Conservation (phyloP, 352 stramenopile genomes). For the Pythium phragmitis region DNA sequence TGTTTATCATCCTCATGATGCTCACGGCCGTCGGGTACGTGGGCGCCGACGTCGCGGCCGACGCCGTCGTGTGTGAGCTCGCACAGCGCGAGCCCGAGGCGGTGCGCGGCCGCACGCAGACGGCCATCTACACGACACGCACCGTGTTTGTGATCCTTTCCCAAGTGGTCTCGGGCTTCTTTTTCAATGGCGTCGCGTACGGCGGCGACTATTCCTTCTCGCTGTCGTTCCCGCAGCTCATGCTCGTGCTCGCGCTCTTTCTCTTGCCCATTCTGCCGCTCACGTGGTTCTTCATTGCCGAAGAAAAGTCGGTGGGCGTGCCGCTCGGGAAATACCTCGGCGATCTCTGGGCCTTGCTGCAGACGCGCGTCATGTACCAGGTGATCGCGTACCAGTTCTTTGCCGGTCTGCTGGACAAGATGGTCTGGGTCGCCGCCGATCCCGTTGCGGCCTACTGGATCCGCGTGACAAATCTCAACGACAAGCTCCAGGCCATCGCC, state of each 20-base stretch:
- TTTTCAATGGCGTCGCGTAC: constrained; percentile 30
- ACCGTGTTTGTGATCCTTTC: constrained; percentile 28
- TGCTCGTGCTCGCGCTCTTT: constrained; percentile 26
- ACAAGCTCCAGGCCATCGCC: constrained; percentile 25
- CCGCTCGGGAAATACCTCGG: constrained; percentile 24
- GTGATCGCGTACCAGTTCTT: constrained; percentile 18
- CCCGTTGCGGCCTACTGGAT: constrained; percentile 26
- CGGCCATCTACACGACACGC: constrained; percentile 17
- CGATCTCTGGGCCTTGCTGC: constrained; percentile 25
- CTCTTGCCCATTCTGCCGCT: constrained; percentile 21
- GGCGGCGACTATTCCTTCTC: constrained; percentile 26
- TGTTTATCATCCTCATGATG: constrained; percentile 37
- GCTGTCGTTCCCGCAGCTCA: constrained; percentile 27
- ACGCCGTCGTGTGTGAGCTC: constrained; percentile 19
- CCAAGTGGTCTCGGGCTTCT: constrained; percentile 28
- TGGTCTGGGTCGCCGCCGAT: constrained; percentile 1
- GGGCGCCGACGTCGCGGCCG: constrained; percentile 19
- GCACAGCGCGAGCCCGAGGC: constrained; percentile 22
- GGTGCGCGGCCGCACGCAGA: constrained; percentile 22
- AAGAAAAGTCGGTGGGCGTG: constrained; percentile 21
- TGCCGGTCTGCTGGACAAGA: constrained; percentile 22
- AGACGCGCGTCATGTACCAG: constrained; percentile 20
- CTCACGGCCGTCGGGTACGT: constrained; percentile 34
- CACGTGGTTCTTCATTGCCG: constrained; percentile 28
- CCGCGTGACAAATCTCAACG: constrained; percentile 21